Conservation (phyloP, 768 basidiomycete species). For the Mycena polygramma region DNA sequence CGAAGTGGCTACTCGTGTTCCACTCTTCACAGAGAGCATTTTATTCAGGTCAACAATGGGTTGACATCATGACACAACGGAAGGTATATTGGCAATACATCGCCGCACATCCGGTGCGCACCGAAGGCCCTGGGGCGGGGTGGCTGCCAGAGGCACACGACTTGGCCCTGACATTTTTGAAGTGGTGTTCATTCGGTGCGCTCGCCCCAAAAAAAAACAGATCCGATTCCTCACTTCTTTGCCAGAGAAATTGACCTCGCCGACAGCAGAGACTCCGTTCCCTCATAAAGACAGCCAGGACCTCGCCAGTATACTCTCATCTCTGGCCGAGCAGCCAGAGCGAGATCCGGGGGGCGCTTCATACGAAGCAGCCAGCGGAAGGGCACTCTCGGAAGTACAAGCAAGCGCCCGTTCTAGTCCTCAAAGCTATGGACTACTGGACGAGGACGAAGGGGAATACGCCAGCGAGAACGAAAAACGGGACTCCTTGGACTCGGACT, state of each 20-base stretch:
- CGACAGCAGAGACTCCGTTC: conserved; percentile 18
- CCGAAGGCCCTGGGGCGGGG: neutral
- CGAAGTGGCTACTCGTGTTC: conserved; percentile 1
- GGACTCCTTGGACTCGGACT: neutral
- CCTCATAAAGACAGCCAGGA: conserved; percentile 23
- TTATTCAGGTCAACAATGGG: conserved; percentile 4
- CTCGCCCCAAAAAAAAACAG: neutral
- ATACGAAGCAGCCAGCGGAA: neutral
- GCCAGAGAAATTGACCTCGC: conserved; percentile 22
- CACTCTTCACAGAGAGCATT: conserved; percentile 18
- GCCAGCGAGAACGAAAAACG: neutral
- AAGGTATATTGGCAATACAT: conserved; percentile 23
- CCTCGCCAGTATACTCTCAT: conserved; percentile 6
- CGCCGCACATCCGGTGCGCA: conserved; percentile 7
- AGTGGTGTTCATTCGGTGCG: conserved; percentile 25
- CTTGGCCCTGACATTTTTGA: conserved; percentile 11
- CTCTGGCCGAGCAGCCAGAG: neutral
- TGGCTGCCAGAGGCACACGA: conserved; percentile 18
- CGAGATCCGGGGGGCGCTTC: neutral
- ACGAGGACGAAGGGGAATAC: too few relatives aligned
- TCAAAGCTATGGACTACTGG: too few relatives aligned
- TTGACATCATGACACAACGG: conserved; percentile 1
- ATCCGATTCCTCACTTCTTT: neutral
- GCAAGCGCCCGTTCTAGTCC: neutral
- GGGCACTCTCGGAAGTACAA: neutral